A percentile compares a stretch with the other conserved stretches of the same genome.
Evolutionary conservation across 371 early-diverging fungal species (phyloP).

Genomic region (Rhizopus stolonifer): DNA sequence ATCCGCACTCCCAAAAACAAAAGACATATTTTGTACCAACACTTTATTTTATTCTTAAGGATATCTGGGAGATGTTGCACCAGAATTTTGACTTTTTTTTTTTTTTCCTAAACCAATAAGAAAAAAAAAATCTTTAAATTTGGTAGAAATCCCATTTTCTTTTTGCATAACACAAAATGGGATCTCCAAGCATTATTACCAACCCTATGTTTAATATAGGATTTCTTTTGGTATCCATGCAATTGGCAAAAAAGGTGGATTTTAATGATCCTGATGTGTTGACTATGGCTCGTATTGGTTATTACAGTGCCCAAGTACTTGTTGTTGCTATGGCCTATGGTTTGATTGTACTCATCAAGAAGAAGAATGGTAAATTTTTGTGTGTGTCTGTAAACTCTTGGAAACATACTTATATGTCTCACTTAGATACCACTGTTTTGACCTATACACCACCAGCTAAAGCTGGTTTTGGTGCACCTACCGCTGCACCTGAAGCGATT

Average conservation of each 20-base stretch:
- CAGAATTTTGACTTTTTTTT: not conserved
- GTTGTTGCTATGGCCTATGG: conserved; percentile 55
- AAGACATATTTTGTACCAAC: too few relatives aligned
- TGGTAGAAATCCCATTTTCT: too few relatives aligned
- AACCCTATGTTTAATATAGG: conserved; percentile 63
- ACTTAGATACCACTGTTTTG: conserved; percentile 67
- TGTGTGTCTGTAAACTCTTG: too few relatives aligned
- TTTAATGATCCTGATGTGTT: conserved; percentile 66
- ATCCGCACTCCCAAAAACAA: too few relatives aligned
- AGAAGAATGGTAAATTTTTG: conserved; percentile 74
- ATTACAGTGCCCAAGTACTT: conserved; percentile 64
- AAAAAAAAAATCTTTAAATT: conserved; percentile 5
- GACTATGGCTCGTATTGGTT: conserved; percentile 62
- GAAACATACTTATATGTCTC: too few relatives aligned
- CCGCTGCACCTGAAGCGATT: conserved; percentile 37
- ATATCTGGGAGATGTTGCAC: too few relatives aligned
- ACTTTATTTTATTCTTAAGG: too few relatives aligned
- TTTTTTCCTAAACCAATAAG: not conserved
- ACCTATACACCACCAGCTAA: conserved; percentile 62
- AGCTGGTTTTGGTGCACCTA: conserved; percentile 23
- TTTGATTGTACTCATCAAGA: conserved; percentile 54
- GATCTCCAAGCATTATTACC: conserved; percentile 45
- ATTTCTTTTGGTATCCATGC: conserved; percentile 71
- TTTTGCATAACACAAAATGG: conserved; percentile 29
- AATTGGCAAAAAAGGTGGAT: conserved; percentile 66